Conservation (phyloP, 2,329 filamentous ascomycete genomes). For the Sphaceloma murrayae region DNA sequence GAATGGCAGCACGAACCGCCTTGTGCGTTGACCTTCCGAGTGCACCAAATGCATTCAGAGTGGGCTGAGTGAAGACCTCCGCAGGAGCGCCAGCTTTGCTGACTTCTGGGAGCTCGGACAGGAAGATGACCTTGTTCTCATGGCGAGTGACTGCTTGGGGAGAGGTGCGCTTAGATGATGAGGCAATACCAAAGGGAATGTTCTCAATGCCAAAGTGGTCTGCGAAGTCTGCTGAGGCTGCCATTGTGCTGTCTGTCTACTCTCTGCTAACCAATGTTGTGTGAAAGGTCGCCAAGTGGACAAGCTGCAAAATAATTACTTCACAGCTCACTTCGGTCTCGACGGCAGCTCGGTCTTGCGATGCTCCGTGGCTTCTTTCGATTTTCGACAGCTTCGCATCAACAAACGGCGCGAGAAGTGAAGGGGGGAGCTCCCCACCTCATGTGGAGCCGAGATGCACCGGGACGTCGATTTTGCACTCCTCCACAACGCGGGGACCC, state of each 20-base stretch:
- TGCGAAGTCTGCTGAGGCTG: slow-evolving; percentile 15
- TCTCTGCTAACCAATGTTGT: too few species aligned
- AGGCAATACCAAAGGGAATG: slow-evolving; percentile 47
- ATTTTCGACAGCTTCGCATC: slow-evolving; percentile 3
- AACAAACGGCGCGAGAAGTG: slow-evolving; percentile 1
- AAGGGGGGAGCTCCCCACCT: not conserved
- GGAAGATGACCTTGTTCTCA: slow-evolving; percentile 44
- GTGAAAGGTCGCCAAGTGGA: too few species aligned
- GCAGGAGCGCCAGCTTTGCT: slow-evolving; percentile 17
- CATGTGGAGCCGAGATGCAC: not conserved
- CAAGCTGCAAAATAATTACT: slow-evolving; percentile 4
- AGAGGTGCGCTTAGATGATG: slow-evolving; percentile 29
- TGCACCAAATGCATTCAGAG: slow-evolving; percentile 44
- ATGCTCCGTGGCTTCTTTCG: slow-evolving; percentile 1
- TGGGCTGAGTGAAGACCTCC: slow-evolving; percentile 28
- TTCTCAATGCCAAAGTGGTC: slow-evolving; percentile 44
- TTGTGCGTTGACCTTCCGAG: slow-evolving; percentile 31
- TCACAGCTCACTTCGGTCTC: not conserved
- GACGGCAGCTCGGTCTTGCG: slow-evolving; percentile 10
- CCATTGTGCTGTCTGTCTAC: slow-evolving; percentile 2
- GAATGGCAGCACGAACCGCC: slow-evolving; percentile 36
- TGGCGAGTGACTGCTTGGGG: slow-evolving; percentile 45
- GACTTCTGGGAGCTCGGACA: slow-evolving; percentile 25
- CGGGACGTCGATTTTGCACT: not conserved
- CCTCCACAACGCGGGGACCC: slow-evolving; percentile 2